Percentiles rank a stretch among this genome's conserved stretches.
Conservation (phyloP, 129 eudicot species). For the Gnaphalium uliginosum region DNA sequence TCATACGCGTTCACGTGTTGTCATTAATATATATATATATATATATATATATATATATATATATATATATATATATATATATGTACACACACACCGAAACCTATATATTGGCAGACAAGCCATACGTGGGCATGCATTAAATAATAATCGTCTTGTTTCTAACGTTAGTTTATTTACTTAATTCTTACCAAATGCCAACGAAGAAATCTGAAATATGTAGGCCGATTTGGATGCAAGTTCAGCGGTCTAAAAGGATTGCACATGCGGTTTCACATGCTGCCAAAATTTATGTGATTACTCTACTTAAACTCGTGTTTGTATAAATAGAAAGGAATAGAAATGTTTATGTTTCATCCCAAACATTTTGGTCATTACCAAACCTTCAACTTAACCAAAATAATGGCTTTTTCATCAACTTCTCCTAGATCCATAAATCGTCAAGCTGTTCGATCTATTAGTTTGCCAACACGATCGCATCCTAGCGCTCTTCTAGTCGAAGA, state of each 20-base stretch:
- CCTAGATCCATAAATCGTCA: conserved; percentile 10
- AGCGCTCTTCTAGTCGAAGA: conserved; percentile 40
- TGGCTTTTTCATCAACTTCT: conserved; percentile 33
- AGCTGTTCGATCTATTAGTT: conserved; percentile 51
- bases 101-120: conserved; percentile 14
- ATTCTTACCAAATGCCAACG: conserved; percentile 35
- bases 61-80: too few relatives aligned
- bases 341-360: conserved; percentile 25
- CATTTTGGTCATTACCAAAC: background rate
- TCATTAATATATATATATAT: too few relatives aligned
- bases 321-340: conserved; percentile 28
- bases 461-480: conserved; percentile 54
- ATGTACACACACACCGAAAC: too few relatives aligned
- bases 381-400: background rate
- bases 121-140: conserved; percentile 33
- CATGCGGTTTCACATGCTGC: conserved; percentile 34
- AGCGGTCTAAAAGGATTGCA: conserved; percentile 32
- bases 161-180: conserved; percentile 38
- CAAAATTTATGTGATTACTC: conserved; percentile 14
- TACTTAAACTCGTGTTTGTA: conserved; percentile 28
- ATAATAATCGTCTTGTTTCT: conserved; percentile 26
- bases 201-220: conserved; percentile 30
- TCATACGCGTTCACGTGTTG: conserved; percentile 25
- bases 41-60: too few relatives aligned
- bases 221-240: conserved; percentile 32